Percentiles rank a stretch among this genome's conserved stretches.
phyloP scores from a whole-genome alignment of 1,284 basidiomycete species.

The Rhizoctonia solani region DNA sequence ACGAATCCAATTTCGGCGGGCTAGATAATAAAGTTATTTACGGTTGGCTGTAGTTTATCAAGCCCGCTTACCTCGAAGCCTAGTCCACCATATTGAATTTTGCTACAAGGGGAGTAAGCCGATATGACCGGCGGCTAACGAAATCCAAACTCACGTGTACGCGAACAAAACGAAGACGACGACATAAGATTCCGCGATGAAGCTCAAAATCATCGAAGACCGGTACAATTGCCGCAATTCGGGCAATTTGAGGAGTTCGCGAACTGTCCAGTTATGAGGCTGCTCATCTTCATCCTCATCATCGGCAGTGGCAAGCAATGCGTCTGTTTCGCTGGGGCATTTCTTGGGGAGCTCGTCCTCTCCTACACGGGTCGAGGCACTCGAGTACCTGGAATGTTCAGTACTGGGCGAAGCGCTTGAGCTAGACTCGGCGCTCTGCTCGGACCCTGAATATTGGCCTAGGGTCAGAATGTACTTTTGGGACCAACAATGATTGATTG shows the following conservation, averaged over 20 bases:
- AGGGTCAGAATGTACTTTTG: neutral
- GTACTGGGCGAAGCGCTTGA: neutral
- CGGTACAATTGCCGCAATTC: slow-evolving; percentile 12
- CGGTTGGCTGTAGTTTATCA: neutral
- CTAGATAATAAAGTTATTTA: neutral
- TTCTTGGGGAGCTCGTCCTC: slow-evolving; percentile 7
- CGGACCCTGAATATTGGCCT: slow-evolving; percentile 2
- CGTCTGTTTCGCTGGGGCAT: neutral
- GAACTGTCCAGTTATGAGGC: slow-evolving; percentile 8
- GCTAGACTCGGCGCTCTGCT: neutral
- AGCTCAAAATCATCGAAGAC: slow-evolving; percentile 13
- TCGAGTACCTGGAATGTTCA: slow-evolving; percentile 6
- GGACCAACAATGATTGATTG: neutral
- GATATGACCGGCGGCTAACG: neutral
- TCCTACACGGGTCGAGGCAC: slow-evolving; percentile 9
- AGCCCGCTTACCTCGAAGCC: slow-evolving; percentile 16
- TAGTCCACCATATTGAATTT: slow-evolving; percentile 14
- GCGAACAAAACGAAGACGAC: slow-evolving; percentile 29
- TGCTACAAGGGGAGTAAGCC: neutral
- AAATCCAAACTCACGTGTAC: slow-evolving; percentile 16
- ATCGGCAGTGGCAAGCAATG: slow-evolving; percentile 1
- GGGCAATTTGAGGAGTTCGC: slow-evolving; percentile 18
- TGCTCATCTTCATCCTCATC: neutral
- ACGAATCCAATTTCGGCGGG: slow-evolving; percentile 25
- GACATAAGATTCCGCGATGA: slow-evolving; percentile 15